Base-by-base conservation (phyloP, 2,329 filamentous ascomycete species). In the Dryadomyces sulphureus region DNA sequence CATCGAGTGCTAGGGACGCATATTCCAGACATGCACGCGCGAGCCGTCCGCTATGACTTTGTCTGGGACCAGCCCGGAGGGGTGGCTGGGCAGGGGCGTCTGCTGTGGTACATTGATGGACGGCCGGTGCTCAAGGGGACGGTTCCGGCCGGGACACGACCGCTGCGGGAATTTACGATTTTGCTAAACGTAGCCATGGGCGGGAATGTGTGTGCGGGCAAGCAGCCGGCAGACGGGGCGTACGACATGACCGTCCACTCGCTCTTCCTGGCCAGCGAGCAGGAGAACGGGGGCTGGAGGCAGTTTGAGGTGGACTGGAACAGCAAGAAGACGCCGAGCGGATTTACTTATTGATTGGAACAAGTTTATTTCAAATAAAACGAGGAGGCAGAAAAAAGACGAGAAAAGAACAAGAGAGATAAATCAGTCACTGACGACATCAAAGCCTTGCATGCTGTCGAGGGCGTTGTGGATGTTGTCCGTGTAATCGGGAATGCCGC, bases 401-500 rank as follows among this genome's bases (percentile, higher is more conserved):
- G n/a, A n/a, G n/a, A n/a, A n/a, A n/a, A n/a, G n/a, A n/a, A n/a
- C n/a, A n/a, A n/a, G n/a, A n/a, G n/a, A n/a, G n/a, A n/a, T n/a
- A n/a, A n/a, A n/a, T n/a, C n/a, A n/a, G n/a, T n/a, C n/a, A n/a
- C n/a, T n/a, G n/a, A 52, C 50, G 1, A 52, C 41, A 4, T 49
- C 45, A 35, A 66, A 67, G 0, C 62, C 64, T 4, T 56, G 51
- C 61, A 62, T 59, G 19, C 40, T 52, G 36, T 62, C 58, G 24
- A 67, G 51, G 2, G 59, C 63, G 6, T 50, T 46, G 16, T 61
- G 53, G 40, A 65, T 60, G 42, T 63, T 56, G 0, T 12, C 25
- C 6, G 43, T 45, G 40, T 69, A 70, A 3, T 32, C 36, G 0
- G 60, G 59, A 16, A 69, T 57, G 0, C 66, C 66, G 0, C 61